Evolutionary conservation across 1,284 basidiomycete species (phyloP).

Genomic region (Fomitopsis betulina): DNA sequence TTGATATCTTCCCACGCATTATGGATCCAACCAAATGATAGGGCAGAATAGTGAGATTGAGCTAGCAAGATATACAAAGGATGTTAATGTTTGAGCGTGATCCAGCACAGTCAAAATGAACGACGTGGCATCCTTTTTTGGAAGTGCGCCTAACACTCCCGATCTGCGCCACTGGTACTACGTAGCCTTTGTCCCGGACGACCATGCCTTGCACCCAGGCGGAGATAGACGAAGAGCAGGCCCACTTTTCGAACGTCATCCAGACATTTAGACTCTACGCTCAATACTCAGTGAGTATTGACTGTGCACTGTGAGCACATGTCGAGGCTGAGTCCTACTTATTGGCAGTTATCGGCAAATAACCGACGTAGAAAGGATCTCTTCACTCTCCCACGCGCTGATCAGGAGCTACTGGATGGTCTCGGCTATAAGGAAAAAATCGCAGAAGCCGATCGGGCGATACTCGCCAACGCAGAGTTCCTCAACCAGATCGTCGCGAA

Average conservation of each 20-base stretch:
- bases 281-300: slow-evolving; percentile 49
- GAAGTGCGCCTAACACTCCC: neutral
- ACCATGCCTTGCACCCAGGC: slow-evolving; percentile 24
- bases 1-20: too few species aligned
- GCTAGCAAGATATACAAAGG: too few species aligned
- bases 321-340: slow-evolving; percentile 3
- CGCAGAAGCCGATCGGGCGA: slow-evolving; percentile 62
- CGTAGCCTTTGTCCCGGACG: neutral
- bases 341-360: slow-evolving; percentile 61
- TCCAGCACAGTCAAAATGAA: too few species aligned
- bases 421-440: slow-evolving; percentile 69
- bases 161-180: neutral
- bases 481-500: slow-evolving; percentile 59
- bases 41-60: too few species aligned
- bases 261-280: slow-evolving; percentile 63
- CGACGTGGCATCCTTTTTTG: neutral
- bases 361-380: slow-evolving; percentile 73
- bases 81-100: too few species aligned
- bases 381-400: slow-evolving; percentile 52
- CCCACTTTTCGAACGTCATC: slow-evolving; percentile 66
- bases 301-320: neutral
- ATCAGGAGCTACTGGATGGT: slow-evolving; percentile 54
- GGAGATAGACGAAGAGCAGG: slow-evolving; percentile 44
- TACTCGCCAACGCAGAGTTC: slow-evolving; percentile 67
- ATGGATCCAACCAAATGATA: too few species aligned